Evolutionary conservation across 345 rosid species (phyloP).

Genomic region (Pistacia vera): DNA sequence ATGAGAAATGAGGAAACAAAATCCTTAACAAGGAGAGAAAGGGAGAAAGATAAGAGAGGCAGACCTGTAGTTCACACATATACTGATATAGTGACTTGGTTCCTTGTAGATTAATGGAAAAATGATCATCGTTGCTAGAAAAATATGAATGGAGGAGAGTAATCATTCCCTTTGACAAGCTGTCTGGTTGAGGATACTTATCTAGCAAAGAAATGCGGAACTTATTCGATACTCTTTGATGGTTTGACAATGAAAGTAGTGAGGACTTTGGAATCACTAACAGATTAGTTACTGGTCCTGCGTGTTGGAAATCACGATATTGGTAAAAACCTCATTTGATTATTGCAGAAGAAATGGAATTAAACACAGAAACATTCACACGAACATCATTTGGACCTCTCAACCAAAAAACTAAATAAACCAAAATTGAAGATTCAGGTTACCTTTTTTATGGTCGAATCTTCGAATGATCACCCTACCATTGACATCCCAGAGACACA

Average conservation of each 20-base stretch:
- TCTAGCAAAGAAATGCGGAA: conserved; percentile 34
- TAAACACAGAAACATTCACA: background rate
- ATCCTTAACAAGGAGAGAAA: no score
- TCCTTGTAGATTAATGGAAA: conserved; percentile 14
- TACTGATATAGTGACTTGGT: conserved; percentile 26
- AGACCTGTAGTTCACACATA: conserved; percentile 44
- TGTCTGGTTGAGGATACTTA: conserved; percentile 38
- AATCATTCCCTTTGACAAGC: conserved; percentile 24
- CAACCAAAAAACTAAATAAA: background rate
- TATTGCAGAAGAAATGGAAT: background rate
- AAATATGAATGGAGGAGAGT: conserved; percentile 20
- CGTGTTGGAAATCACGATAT: conserved; percentile 6
- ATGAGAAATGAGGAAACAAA: no score
- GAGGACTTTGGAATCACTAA: conserved; percentile 31
- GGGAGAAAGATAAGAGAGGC: background rate
- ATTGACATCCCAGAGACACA: conserved; percentile 52
- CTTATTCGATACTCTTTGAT: conserved; percentile 28
- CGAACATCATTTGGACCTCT: background rate
- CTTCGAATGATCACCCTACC: conserved; percentile 28
- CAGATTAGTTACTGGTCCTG: conserved; percentile 50
- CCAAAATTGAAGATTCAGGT: background rate
- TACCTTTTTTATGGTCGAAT: conserved; percentile 49
- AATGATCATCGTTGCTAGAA: conserved; percentile 19
- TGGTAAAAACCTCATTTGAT: background rate
- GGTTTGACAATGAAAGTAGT: conserved; percentile 29